Evolutionary conservation across 2,329 filamentous ascomycete genomes (phyloP).

Genomic region (Escovopsis sp.): DNA sequence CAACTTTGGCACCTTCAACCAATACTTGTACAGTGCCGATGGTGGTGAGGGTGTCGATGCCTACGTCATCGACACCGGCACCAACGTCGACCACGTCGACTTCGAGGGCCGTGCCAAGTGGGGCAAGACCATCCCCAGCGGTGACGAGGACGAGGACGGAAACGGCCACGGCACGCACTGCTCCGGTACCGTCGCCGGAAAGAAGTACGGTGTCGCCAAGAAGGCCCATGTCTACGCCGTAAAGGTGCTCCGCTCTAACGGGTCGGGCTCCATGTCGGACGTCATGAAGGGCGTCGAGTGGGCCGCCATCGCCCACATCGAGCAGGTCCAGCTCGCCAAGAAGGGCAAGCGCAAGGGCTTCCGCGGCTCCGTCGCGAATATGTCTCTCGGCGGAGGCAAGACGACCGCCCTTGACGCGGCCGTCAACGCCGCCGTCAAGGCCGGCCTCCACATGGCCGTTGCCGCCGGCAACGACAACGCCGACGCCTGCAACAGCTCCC

Average conservation of each 20-base stretch:
- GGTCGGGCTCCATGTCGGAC: conserved; percentile 95
- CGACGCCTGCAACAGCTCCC: conserved; percentile 98
- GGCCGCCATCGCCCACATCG: conserved; percentile 66
- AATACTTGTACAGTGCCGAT: conserved; percentile 83
- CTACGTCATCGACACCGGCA: conserved; percentile 97
- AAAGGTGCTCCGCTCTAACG: conserved; percentile 96
- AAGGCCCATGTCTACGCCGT: conserved; percentile 94
- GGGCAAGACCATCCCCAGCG: conserved; percentile 87
- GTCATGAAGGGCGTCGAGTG: conserved; percentile 97
- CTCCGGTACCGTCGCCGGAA: conserved; percentile 92
- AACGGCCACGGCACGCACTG: conserved; percentile 99
- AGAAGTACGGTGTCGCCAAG: conserved; percentile 99
- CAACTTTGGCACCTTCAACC: conserved; percentile 89
- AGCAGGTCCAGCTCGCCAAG: conserved; percentile 67
- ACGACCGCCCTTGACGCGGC: conserved; percentile 79
- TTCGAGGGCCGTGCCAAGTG: conserved; percentile 91
- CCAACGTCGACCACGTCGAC: conserved; percentile 86
- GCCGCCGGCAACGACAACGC: conserved; percentile 98
- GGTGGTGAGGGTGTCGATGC: conserved; percentile 96
- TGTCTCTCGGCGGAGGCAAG: conserved; percentile 97
- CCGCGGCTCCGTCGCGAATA: conserved; percentile 98
- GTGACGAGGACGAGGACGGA: conserved; percentile 79
- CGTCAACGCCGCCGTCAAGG: conserved; percentile 84
- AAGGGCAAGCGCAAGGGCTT: conserved; percentile 85
- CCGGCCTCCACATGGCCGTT: conserved; percentile 93